phyloP scores from a whole-genome alignment of 164 flowering plant genomes.

The Chimonanthus praecox region DNA sequence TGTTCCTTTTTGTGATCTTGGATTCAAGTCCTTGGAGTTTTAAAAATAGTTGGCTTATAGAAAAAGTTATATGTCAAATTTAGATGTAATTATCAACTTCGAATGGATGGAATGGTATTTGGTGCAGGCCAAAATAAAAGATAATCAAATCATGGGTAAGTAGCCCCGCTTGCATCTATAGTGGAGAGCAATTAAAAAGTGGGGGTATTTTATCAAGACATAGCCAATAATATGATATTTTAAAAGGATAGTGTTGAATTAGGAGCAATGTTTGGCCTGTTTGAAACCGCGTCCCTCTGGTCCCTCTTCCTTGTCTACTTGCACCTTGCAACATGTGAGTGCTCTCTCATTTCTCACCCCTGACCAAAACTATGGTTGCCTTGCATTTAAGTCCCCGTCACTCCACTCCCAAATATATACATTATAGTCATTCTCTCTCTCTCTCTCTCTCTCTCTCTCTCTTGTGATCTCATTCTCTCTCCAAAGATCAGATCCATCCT shows the following conservation, averaged over 20 bases:
- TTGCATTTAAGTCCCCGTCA: background rate
- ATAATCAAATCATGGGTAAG: background rate
- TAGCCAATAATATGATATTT: background rate
- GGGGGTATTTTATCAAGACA: background rate
- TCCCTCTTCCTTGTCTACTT: background rate
- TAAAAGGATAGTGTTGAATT: background rate
- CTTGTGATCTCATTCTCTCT: background rate
- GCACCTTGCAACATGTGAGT: slow-evolving; percentile 6
- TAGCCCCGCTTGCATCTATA: background rate
- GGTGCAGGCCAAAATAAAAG: background rate
- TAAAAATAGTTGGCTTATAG: no score
- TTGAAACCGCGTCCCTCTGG: slow-evolving; percentile 6
- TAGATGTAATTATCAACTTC: background rate
- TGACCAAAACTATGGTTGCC: background rate
- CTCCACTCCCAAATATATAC: background rate
- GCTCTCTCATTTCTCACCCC: slow-evolving; percentile 1
- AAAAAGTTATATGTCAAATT: background rate
- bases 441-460: slow-evolving; percentile 1
- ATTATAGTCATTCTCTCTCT: background rate
- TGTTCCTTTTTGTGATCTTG: no score
- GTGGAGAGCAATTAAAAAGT: background rate
- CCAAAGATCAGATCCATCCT: slow-evolving; percentile 3
- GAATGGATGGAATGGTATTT: background rate
- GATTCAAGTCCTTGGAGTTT: no score
- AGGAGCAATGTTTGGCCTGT: background rate